A percentile compares a stretch with the other conserved stretches of the same genome.
Evolutionary conservation across 148 eudicot genomes (phyloP).

Genomic region (Pharnaceum exiguum): DNA sequence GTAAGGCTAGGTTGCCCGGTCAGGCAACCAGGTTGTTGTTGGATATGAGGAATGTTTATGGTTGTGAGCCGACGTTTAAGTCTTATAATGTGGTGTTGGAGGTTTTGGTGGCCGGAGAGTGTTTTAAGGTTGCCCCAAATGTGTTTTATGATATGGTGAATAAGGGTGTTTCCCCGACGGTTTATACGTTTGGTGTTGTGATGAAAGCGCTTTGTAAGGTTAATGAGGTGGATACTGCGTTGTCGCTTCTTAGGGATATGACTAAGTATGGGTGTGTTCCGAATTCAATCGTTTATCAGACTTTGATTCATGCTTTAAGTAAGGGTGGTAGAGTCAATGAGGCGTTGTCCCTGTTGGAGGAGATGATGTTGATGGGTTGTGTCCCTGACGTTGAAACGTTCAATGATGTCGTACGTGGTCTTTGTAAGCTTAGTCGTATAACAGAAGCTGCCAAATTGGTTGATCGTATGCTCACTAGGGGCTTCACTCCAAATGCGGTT

Average conservation of each 20-base stretch:
- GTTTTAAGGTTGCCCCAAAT: conserved; percentile 69
- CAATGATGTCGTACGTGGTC: conserved; percentile 72
- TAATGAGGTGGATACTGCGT: conserved; percentile 73
- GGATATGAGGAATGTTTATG: conserved; percentile 70
- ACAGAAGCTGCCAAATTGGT: conserved; percentile 81
- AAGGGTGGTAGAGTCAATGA: conserved; percentile 64
- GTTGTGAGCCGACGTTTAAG: conserved; percentile 57
- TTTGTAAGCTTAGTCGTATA: conserved; percentile 57
- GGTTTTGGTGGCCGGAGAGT: conserved; percentile 62
- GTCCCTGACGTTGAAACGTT: conserved; percentile 83
- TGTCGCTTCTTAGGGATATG: conserved; percentile 86
- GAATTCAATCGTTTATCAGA: conserved; percentile 76
- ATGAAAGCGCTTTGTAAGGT: conserved; percentile 74
- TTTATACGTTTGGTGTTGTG: conserved; percentile 66
- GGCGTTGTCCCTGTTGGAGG: conserved; percentile 64
- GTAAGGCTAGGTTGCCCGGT: conserved; percentile 77
- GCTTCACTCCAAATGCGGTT: conserved; percentile 51
- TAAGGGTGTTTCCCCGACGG: conserved; percentile 73
- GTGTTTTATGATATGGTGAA: conserved; percentile 84
- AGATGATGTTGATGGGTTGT: conserved; percentile 93
- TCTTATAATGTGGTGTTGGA: conserved; percentile 85
- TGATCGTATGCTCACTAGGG: conserved; percentile 78
- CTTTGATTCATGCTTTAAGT: conserved; percentile 66
- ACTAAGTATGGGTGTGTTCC: conserved; percentile 93
- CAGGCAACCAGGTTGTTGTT: conserved; percentile 84